Evolutionary conservation across 2,329 filamentous ascomycete species (phyloP).

Genomic region (Fusarium goolgardi): DNA sequence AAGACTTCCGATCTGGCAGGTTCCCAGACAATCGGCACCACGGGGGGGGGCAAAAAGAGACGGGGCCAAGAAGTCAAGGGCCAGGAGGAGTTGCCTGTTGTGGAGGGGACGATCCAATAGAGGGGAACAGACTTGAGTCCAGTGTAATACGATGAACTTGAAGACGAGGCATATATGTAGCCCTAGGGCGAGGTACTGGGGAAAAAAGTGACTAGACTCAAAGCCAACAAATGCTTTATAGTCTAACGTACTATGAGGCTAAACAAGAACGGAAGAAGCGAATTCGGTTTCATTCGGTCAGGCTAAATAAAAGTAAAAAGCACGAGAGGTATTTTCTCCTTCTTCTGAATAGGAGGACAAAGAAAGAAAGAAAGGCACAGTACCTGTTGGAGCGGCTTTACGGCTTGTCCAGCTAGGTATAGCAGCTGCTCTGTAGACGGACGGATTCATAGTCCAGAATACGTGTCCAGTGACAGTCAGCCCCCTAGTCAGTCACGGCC

Average conservation of each 20-base stretch:
- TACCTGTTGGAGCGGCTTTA: slow-evolving; percentile 1
- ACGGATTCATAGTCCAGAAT: slow-evolving; percentile 13
- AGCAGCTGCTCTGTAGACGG: background rate
- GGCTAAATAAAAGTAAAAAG: slow-evolving; percentile 20
- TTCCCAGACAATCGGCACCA: slow-evolving; percentile 39
- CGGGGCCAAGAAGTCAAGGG: slow-evolving; percentile 13
- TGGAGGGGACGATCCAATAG: slow-evolving; percentile 18
- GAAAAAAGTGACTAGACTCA: slow-evolving; percentile 1
- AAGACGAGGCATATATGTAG: slow-evolving; percentile 33
- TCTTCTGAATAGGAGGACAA: background rate
- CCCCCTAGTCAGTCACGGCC: slow-evolving; percentile 24
- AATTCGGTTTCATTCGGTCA: slow-evolving; percentile 5
- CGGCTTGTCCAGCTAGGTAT: background rate
- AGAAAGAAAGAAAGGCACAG: background rate
- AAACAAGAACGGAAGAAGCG: slow-evolving; percentile 17
- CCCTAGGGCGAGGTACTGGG: slow-evolving; percentile 8
- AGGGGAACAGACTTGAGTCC: slow-evolving; percentile 9
- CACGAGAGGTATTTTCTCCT: slow-evolving; percentile 9
- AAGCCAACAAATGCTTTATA: background rate
- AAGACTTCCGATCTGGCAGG: slow-evolving; percentile 35
- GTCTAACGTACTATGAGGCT: slow-evolving; percentile 21
- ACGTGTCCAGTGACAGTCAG: slow-evolving; percentile 25
- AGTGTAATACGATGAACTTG: slow-evolving; percentile 15
- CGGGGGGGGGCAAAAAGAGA: background rate
- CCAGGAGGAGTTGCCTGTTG: slow-evolving; percentile 29